These are phyloP conservation scores for Bromus sterilis DNA, from an alignment of 176 grass and related monocot species.

Conservation along the genomic window DNA sequence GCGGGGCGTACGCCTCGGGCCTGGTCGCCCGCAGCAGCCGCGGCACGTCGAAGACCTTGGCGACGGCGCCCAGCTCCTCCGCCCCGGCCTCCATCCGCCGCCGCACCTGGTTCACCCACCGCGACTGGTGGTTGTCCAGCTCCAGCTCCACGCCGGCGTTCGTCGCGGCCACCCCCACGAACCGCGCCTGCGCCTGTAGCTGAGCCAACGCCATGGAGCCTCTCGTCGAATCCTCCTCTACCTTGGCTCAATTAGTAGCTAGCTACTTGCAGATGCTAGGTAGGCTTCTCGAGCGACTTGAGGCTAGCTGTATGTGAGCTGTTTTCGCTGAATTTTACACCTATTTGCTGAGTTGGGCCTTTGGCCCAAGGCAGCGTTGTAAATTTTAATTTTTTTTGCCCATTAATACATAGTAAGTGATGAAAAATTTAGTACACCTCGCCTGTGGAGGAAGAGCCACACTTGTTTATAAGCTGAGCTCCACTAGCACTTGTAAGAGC, in stretches of 20 bases:
- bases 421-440: no score
- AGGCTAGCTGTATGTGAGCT: no score
- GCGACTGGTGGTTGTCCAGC: constrained; percentile 34
- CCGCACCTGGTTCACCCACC: constrained; percentile 62
- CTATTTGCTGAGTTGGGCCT: no score
- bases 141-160: constrained; percentile 8
- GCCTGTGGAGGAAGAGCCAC: no score
- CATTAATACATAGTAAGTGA: no score
- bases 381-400: no score
- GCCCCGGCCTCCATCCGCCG: constrained; percentile 36
- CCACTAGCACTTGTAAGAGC: no score
- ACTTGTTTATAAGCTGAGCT: no score
- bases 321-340: no score
- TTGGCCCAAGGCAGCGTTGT: no score
- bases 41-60: constrained; percentile 64
- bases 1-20: constrained; percentile 60
- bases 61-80: constrained; percentile 39
- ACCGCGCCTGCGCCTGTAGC: constrained; percentile 27
- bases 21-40: constrained; percentile 22
- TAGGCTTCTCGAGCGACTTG: no score
- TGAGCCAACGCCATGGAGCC: constrained; percentile 7
- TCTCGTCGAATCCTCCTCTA: background rate
- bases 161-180: constrained; percentile 19
- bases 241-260: background rate
- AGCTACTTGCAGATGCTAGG: background rate